Base-by-base conservation (phyloP, 1,139 yeast genomes). In the Arxiozyma bovina region DNA sequence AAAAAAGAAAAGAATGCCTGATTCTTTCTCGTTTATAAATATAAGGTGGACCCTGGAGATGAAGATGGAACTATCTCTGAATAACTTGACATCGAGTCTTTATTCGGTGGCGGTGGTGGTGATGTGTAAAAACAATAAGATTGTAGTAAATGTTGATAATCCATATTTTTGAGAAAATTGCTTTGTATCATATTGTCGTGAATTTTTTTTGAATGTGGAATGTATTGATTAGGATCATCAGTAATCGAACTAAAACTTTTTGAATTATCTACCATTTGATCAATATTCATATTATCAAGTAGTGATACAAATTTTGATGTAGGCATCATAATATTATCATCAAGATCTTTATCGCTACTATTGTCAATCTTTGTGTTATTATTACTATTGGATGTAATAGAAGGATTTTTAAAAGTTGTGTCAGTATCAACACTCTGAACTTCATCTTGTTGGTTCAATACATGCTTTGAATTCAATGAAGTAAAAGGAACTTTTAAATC, bases 111-210 rank as follows among this genome's bases (percentile, higher is more conserved):
- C 8, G 49, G 21, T 17, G 49, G 42, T 23, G 53, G 23, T 3
- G 63, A 58, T 3, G 57, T 57, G 48, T 61, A 60, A 52, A 63
- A 65, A 54, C 67, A 65, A 45, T 61, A 64, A 1, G 67, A 60
- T 44, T 60, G 60, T 45, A 63, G 50, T 48, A 65, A 58, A 23
- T 61, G 59, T 48, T 65, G 62, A 53, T 65, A 64, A 54, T 63
- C 64, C 50, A 57, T 55, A 49, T 60, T 59, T 41, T 57, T 58
- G 25, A 46, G 20, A n/a, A 17, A n/a, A 42, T 27, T 25, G 23
- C 48, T 50, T 30, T 23, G 20, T 12, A 40, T 15, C 30, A 42
- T 21, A 51, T 15, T 44, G 17, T 21, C 46, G 38, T 17, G 20
- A 45, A 4, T 34, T 8, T 22, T 25, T 11, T 18, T 38, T 48